phyloP scores from a whole-genome alignment of 768 basidiomycete species.

The Pisolithus marmoratus region DNA sequence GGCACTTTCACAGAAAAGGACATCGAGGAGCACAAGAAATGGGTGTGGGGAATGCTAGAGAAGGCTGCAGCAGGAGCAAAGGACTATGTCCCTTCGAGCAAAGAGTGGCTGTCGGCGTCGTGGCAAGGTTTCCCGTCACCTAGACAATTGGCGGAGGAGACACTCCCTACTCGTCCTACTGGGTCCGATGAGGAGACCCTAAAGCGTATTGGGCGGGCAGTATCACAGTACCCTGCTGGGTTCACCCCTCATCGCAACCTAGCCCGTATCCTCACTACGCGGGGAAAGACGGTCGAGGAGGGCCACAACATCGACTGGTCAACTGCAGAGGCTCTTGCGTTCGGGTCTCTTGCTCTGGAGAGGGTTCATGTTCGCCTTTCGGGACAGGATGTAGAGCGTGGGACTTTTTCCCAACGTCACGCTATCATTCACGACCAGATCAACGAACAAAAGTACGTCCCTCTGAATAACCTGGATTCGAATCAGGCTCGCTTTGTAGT shows the following conservation, averaged over 20 bases:
- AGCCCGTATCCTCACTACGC: constrained; percentile 79
- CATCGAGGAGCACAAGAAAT: constrained; percentile 96
- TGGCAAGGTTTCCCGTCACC: constrained; percentile 99
- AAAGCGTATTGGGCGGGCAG: constrained; percentile 77
- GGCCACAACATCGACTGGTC: constrained; percentile 96
- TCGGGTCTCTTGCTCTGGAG: constrained; percentile 89
- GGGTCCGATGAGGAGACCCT: constrained; percentile 74
- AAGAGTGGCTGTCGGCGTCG: constrained; percentile 96
- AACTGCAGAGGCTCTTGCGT: constrained; percentile 95
- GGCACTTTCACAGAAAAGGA: constrained; percentile 94
- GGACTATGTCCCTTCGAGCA: constrained; percentile 90
- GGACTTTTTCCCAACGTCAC: constrained; percentile 98
- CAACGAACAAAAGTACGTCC: constrained; percentile 85
- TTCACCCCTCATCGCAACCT: constrained; percentile 92
- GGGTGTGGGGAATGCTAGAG: constrained; percentile 99
- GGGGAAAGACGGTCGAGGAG: constrained; percentile 89
- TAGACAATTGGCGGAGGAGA: constrained; percentile 87
- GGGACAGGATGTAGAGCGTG: constrained; percentile 97
- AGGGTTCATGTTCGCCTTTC: constrained; percentile 92
- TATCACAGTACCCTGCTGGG: constrained; percentile 79
- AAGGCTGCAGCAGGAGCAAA: constrained; percentile 90
- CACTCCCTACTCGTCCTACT: constrained; percentile 86
- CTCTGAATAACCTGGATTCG: constrained; percentile 81
- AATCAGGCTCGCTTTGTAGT: constrained; percentile 91
- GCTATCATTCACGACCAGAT: constrained; percentile 95